These are phyloP conservation scores for Pyrus bretschneideri DNA, from an alignment of 306 rosid species.

Conservation along the genomic window DNA sequence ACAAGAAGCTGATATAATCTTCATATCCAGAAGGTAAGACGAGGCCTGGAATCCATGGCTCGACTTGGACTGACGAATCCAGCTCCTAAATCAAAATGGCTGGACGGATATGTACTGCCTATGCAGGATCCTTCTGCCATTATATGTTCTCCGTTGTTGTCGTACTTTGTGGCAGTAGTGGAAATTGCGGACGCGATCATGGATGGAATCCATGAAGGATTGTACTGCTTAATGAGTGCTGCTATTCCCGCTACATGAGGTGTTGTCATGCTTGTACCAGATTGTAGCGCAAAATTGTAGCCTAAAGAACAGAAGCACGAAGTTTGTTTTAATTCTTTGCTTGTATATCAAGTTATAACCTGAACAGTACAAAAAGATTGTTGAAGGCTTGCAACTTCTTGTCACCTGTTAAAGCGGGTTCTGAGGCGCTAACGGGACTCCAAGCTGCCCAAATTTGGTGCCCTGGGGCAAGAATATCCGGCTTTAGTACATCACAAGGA, in stretches of 20 bases:
- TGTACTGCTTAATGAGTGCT: slow-evolving; percentile 71
- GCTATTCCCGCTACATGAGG: slow-evolving; percentile 91
- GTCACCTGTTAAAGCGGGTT: slow-evolving; percentile 51
- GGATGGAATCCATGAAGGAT: slow-evolving; percentile 87
- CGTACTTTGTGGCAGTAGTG: slow-evolving; percentile 68
- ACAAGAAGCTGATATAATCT: slow-evolving; percentile 69
- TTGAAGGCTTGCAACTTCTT: neutral
- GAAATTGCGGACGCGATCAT: slow-evolving; percentile 79
- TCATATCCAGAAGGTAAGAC: slow-evolving; percentile 51
- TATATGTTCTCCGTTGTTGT: slow-evolving; percentile 44
- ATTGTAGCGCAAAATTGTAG: slow-evolving; percentile 50
- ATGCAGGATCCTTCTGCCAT: slow-evolving; percentile 58
- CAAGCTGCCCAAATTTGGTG: slow-evolving; percentile 96
- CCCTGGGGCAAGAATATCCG: slow-evolving; percentile 91
- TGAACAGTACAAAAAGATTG: neutral
- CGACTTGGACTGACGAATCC: slow-evolving; percentile 56
- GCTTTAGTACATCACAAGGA: slow-evolving; percentile 69
- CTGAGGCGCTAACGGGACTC: slow-evolving; percentile 62
- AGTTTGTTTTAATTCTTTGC: neutral
- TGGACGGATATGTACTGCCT: slow-evolving; percentile 43
- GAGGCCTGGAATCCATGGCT: slow-evolving; percentile 70
- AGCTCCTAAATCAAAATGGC: slow-evolving; percentile 70
- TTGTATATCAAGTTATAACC: neutral
- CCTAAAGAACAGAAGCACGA: slow-evolving; percentile 30
- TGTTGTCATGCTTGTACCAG: slow-evolving; percentile 94